These are phyloP conservation scores for Blakeslea trispora DNA, from an alignment of 371 early-diverging fungal genomes.

Conservation along the genomic window DNA sequence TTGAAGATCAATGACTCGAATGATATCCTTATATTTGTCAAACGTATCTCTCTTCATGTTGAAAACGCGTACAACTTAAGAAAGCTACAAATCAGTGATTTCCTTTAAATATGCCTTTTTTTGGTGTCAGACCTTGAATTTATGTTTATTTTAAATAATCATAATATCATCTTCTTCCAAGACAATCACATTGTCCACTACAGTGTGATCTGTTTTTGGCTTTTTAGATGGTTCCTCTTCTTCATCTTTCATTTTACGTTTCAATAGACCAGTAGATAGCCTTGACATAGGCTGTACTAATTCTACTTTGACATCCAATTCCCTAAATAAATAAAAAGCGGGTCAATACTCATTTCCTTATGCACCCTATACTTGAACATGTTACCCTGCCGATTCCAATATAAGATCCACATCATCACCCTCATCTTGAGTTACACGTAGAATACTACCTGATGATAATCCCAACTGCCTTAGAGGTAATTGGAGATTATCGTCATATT, in stretches of 20 bases:
- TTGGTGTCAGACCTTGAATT: no score
- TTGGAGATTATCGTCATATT: constrained; percentile 83
- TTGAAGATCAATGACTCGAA: no score
- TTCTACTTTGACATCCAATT: constrained; percentile 8
- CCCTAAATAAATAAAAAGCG: constrained; percentile 1
- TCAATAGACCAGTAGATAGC: constrained; percentile 1
- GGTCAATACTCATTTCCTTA: no score
- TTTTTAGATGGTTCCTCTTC: constrained; percentile 17
- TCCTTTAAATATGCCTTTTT: no score
- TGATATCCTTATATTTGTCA: no score
- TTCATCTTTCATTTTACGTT: constrained; percentile 25
- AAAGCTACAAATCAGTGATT: no score
- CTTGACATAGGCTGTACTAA: constrained; percentile 24
- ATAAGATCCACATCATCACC: constrained; percentile 46
- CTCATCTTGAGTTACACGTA: constrained; percentile 56
- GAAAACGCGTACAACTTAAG: no score
- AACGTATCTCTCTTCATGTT: no score
- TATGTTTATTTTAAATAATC: no score
- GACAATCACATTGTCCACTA: constrained; percentile 18
- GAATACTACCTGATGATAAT: constrained; percentile 57
- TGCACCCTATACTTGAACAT: no score
- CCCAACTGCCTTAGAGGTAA: constrained; percentile 60
- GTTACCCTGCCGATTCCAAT: constrained; percentile 31
- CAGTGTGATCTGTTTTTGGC: constrained; percentile 10
- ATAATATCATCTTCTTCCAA: constrained; percentile 27